Evolutionary conservation across 192 early-diverging fungal genomes (phyloP), one percentile per base, ranked within the genome.

Genomic region (Mortierella claussenii): DNA sequence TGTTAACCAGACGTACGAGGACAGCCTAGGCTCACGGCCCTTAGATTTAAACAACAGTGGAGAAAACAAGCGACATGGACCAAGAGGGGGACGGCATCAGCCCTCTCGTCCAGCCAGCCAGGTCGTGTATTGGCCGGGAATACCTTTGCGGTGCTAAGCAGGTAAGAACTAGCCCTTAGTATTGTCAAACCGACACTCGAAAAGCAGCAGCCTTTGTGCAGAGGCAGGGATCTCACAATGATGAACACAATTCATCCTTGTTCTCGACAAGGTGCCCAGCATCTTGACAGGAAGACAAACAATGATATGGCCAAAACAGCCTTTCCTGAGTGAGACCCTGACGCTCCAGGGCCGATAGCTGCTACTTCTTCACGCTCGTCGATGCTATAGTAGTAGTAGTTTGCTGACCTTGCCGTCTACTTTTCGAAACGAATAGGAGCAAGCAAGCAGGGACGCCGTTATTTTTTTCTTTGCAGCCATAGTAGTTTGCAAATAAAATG

Each of bases 161-260:
- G 42, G 69, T 64, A 65, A 43, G 49, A 26, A 36, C 3, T 8
- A 24, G 28, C n/a, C n/a, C n/a, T n/a, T n/a, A n/a, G n/a, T n/a
- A n/a, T n/a, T n/a, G n/a, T n/a, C 24, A 53, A 6, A 8, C 15
- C 2, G 11, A 9, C 13, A 17, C 20, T 42, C 40, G 17, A 17
- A 11, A 42, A 11, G 10, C 17, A 42, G 17, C 21, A 37, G 4
- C 18, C 33, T 24, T 42, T 36, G 17, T 43, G 34, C 17, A 24
- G 36, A 42, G 10, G 27, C 11, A 37, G 9, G 23, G 37, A 60
- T 50, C 31, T 73, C 69, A 73, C 69, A 45, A 73, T 73, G 69
- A 73, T 73, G 60, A 73, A 28, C n/a, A 49, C 45, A 21, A 27
- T 40, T 71, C 69, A 73, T 73, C 69, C 69, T 73, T 73, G 69